A percentile compares a stretch with the other conserved stretches of the same genome.
Conservation (phyloP, 768 basidiomycete species). For the Scleroderma bovista region DNA sequence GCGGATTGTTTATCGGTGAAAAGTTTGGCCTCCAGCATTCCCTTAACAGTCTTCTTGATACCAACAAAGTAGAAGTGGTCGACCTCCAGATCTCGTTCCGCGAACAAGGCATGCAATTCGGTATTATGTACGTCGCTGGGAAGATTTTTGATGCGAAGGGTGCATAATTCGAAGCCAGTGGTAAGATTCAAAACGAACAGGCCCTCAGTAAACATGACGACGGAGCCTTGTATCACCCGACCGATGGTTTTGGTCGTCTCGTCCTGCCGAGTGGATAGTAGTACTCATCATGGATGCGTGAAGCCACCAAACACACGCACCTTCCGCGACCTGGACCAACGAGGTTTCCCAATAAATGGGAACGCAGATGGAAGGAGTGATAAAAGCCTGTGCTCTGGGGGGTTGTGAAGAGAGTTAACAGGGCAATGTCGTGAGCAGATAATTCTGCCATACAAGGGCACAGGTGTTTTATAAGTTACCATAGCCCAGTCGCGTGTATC, state of each 20-base stretch:
- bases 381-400: too few species aligned
- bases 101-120: constrained; percentile 41
- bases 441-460: too few species aligned
- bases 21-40: constrained; percentile 37
- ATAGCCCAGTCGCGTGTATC: too few species aligned
- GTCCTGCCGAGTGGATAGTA: background rate
- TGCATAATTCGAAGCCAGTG: constrained; percentile 49
- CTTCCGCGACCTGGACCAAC: background rate
- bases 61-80: constrained; percentile 30
- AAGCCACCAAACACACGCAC: background rate
- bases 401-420: too few species aligned
- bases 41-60: constrained; percentile 23
- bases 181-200: constrained; percentile 39
- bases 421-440: too few species aligned
- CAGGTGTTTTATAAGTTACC: too few species aligned
- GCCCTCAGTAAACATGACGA: constrained; percentile 48
- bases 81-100: constrained; percentile 36
- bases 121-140: constrained; percentile 33
- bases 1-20: constrained; percentile 39
- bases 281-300: background rate
- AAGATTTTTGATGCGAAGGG: constrained; percentile 41
- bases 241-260: background rate
- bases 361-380: background rate
- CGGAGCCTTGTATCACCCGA: constrained; percentile 37
- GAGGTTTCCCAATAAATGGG: background rate